phyloP scores from a whole-genome alignment of 345 rosid genomes.

The Syzygium grande region DNA sequence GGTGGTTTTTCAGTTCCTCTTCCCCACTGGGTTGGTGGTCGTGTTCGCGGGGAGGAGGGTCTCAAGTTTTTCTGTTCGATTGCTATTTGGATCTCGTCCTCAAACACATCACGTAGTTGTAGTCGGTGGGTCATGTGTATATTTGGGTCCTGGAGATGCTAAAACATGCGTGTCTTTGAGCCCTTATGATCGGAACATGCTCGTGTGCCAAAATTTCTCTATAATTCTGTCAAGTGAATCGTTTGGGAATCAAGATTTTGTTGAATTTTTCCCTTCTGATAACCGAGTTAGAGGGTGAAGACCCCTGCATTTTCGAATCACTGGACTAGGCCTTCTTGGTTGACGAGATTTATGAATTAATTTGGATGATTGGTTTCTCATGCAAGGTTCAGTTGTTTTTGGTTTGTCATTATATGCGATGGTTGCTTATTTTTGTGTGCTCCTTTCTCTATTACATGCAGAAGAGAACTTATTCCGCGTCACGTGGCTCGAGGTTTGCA shows the following conservation, averaged over 20 bases:
- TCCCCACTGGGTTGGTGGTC: neutral
- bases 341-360: neutral
- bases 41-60: neutral
- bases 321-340: neutral
- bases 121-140: neutral
- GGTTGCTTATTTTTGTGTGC: neutral
- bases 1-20: neutral
- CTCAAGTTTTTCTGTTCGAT: neutral
- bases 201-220: neutral
- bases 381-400: neutral
- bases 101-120: neutral
- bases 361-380: neutral
- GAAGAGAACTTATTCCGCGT: constrained; percentile 30
- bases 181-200: neutral
- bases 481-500: constrained; percentile 9
- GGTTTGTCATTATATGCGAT: neutral
- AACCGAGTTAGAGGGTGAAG: neutral
- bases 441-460: constrained; percentile 3
- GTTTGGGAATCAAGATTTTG: neutral
- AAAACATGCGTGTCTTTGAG: neutral
- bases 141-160: neutral
- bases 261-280: neutral
- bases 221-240: neutral
- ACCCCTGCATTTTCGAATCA: neutral
- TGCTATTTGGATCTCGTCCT: neutral